Evolutionary conservation across 2,329 filamentous ascomycete genomes (phyloP).

Genomic region (Ophiostoma himal-ulmi): DNA sequence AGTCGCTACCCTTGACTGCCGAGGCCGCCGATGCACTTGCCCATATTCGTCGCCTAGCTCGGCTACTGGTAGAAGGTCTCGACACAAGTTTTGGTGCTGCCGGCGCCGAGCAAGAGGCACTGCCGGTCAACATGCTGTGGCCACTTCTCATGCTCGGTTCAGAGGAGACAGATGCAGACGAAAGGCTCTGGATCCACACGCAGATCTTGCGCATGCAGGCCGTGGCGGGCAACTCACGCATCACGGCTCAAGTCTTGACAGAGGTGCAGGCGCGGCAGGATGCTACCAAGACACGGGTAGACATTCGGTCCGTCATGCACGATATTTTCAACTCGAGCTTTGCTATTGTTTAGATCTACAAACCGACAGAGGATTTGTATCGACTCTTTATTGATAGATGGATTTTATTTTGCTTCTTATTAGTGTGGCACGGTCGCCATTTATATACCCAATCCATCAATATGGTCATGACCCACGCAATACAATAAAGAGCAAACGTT

Average conservation of each 20-base stretch:
- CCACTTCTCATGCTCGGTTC: slow-evolving; percentile 51
- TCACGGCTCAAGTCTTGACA: slow-evolving; percentile 42
- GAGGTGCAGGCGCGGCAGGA: slow-evolving; percentile 44
- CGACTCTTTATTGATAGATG: not conserved
- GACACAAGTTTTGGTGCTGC: slow-evolving; percentile 29
- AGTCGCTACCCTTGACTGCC: slow-evolving; percentile 46
- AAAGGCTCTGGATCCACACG: slow-evolving; percentile 46
- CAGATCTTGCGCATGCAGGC: slow-evolving; percentile 45
- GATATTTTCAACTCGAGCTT: slow-evolving; percentile 47
- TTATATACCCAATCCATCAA: slow-evolving; percentile 5
- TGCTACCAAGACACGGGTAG: slow-evolving; percentile 36
- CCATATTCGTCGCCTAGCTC: slow-evolving; percentile 45
- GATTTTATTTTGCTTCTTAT: slow-evolving; percentile 20
- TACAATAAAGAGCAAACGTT: not conserved
- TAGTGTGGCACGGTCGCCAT: not conserved
- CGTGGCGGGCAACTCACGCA: slow-evolving; percentile 40
- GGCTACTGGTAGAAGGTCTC: slow-evolving; percentile 40
- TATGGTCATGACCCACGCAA: not conserved
- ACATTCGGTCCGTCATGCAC: slow-evolving; percentile 44
- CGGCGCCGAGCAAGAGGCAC: slow-evolving; percentile 33
- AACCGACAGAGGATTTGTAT: not conserved
- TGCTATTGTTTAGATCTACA: slow-evolving; percentile 42
- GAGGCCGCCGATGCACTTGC: slow-evolving; percentile 43
- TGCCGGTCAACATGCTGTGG: slow-evolving; percentile 54
- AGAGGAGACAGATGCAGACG: slow-evolving; percentile 46